These are phyloP conservation scores for Candida ponderosae DNA, from an alignment of 805 yeast species.

Conservation along the genomic window DNA sequence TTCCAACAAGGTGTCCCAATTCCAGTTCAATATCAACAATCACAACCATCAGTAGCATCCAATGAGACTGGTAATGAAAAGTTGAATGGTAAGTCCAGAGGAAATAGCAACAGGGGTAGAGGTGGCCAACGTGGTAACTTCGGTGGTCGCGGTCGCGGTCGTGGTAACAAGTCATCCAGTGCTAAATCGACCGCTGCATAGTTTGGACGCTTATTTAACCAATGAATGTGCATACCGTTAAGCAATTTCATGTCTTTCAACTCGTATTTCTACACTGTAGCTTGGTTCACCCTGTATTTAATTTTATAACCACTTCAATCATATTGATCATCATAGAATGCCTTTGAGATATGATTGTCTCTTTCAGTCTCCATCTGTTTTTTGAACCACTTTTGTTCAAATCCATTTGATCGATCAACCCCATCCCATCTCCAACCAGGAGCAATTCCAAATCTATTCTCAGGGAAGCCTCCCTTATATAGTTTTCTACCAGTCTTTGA, in stretches of 20 bases:
- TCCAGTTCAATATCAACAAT: conserved; percentile 5
- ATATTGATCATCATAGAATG: conserved; percentile 10
- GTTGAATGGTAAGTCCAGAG: neutral
- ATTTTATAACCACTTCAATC: too few relatives aligned
- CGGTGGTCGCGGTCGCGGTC: conserved; percentile 6
- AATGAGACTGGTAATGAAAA: conserved; percentile 4
- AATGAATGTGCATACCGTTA: too few relatives aligned
- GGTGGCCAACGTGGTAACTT: conserved; percentile 16
- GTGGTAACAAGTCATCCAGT: conserved; percentile 2
- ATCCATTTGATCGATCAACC: conserved; percentile 82
- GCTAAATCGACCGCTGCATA: neutral
- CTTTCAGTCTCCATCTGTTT: conserved; percentile 29
- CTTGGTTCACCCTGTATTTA: too few relatives aligned
- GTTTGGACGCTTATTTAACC: too few relatives aligned
- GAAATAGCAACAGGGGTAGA: conserved; percentile 11
- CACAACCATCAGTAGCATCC: neutral
- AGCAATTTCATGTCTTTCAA: too few relatives aligned
- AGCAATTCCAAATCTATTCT: conserved; percentile 64
- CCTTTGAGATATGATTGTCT: conserved; percentile 14
- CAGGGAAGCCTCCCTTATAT: conserved; percentile 47
- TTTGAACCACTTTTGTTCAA: conserved; percentile 57
- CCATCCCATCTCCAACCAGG: conserved; percentile 94
- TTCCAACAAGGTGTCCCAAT: conserved; percentile 8
- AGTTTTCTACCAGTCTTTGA: conserved; percentile 42
- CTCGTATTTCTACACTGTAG: neutral